Percentiles rank a stretch among this genome's conserved stretches.
Evolutionary conservation across 75 land plant genomes (phyloP).

Genomic region (Picea sitchensis): DNA sequence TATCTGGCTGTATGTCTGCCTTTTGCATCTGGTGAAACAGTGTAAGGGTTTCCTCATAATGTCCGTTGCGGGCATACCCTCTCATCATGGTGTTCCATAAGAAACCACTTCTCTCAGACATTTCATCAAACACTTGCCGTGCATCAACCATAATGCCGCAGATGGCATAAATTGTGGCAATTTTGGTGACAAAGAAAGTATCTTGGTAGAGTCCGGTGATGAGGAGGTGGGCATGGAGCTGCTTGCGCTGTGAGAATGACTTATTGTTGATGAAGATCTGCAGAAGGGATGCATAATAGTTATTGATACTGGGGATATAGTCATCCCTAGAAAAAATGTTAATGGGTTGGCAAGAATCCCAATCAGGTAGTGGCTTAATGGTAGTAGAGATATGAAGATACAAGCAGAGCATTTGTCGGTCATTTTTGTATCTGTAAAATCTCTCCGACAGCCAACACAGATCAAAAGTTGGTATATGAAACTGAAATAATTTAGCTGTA

Average conservation of each 20-base stretch:
- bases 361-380: no score
- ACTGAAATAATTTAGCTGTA: no score
- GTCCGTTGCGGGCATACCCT: slow-evolving; percentile 25
- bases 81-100: slow-evolving; percentile 41
- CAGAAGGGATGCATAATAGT: slow-evolving; percentile 32
- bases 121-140: slow-evolving; percentile 52
- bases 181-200: slow-evolving; percentile 51
- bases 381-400: no score
- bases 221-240: slow-evolving; percentile 44
- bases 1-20: slow-evolving; percentile 16
- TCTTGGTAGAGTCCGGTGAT: slow-evolving; percentile 29
- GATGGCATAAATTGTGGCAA: slow-evolving; percentile 63
- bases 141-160: slow-evolving; percentile 43
- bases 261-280: slow-evolving; percentile 40
- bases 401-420: no score
- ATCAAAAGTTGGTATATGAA: no score
- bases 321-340: no score
- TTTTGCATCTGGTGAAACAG: slow-evolving; percentile 18
- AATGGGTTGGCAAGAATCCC: no score
- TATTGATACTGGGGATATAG: no score
- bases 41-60: slow-evolving; percentile 20
- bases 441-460: no score
- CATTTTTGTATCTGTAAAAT: no score
- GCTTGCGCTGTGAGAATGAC: slow-evolving; percentile 32
- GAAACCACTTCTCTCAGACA: slow-evolving; percentile 47